These are phyloP conservation scores for Dimocarpus longan DNA, from an alignment of 345 rosid species.

Conservation along the genomic window DNA sequence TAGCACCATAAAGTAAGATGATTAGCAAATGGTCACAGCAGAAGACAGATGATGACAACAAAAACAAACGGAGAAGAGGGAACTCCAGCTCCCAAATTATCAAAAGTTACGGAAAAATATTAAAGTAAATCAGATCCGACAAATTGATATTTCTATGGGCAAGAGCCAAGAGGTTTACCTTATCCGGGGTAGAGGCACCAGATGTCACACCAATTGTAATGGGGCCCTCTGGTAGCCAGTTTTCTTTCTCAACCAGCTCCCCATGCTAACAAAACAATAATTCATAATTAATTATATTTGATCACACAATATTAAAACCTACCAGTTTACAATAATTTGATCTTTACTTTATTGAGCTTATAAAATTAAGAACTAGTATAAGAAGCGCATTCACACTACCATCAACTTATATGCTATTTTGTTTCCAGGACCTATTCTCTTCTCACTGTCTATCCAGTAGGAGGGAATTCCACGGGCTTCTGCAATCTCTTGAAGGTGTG, in stretches of 20 bases:
- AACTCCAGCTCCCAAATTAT: not conserved
- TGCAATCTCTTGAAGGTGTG: conserved; percentile 97
- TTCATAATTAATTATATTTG: conserved; percentile 4
- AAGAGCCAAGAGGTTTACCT: conserved; percentile 45
- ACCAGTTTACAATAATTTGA: not conserved
- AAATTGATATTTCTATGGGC: not conserved
- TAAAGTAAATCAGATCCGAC: not conserved
- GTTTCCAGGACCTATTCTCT: conserved; percentile 93
- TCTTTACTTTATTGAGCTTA: not conserved
- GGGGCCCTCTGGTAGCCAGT: conserved; percentile 91
- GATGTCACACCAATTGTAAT: conserved; percentile 89
- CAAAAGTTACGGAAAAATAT: too few relatives aligned
- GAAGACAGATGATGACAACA: not conserved
- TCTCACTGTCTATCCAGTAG: conserved; percentile 85
- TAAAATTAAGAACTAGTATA: not conserved
- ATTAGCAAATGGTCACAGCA: not conserved
- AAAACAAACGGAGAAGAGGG: not conserved
- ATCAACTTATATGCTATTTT: conserved; percentile 80
- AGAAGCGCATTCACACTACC: conserved; percentile 37
- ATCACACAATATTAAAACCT: not conserved
- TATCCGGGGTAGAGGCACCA: conserved; percentile 98
- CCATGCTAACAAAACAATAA: conserved; percentile 58
- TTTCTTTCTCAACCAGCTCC: conserved; percentile 89
- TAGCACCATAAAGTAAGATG: not conserved
- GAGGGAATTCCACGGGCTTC: conserved; percentile 89